phyloP scores from a whole-genome alignment of 768 basidiomycete genomes.

The Lentinula sp. region DNA sequence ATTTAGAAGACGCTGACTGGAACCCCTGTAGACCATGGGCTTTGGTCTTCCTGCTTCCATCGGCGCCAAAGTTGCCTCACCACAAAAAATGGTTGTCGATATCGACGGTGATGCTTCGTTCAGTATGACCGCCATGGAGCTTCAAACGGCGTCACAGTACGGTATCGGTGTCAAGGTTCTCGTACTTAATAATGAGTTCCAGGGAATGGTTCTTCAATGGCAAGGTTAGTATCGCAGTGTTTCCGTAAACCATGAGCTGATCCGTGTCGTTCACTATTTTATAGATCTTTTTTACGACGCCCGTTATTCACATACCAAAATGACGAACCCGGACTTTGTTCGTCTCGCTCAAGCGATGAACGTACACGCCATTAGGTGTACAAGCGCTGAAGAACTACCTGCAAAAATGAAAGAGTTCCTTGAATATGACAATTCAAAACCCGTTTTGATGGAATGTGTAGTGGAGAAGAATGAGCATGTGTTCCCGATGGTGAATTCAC shows the following conservation, averaged over 20 bases:
- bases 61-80: conserved; percentile 95
- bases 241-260: not conserved
- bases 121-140: conserved; percentile 99
- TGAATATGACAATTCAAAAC: conserved; percentile 83
- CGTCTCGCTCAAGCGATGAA: conserved; percentile 86
- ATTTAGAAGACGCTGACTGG: not conserved
- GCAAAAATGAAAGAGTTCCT: conserved; percentile 98
- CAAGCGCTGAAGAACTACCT: conserved; percentile 67
- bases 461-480: conserved; percentile 85
- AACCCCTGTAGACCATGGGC: conserved; percentile 79
- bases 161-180: conserved; percentile 93
- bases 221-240: conserved; percentile 55
- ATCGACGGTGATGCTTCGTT: conserved; percentile 98
- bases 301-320: conserved; percentile 93
- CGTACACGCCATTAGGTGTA: conserved; percentile 83
- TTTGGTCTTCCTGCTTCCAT: conserved; percentile 93
- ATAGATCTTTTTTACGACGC: conserved; percentile 91
- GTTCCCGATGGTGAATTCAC: conserved; percentile 72
- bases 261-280: not conserved
- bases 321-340: conserved; percentile 96
- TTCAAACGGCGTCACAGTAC: conserved; percentile 88
- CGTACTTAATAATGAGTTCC: conserved; percentile 93
- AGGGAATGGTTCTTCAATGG: conserved; percentile 99
- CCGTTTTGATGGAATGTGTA: conserved; percentile 86
- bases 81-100: conserved; percentile 90